Base-by-base conservation (phyloP, 805 yeast genomes). In the Lachancea fermentati region DNA sequence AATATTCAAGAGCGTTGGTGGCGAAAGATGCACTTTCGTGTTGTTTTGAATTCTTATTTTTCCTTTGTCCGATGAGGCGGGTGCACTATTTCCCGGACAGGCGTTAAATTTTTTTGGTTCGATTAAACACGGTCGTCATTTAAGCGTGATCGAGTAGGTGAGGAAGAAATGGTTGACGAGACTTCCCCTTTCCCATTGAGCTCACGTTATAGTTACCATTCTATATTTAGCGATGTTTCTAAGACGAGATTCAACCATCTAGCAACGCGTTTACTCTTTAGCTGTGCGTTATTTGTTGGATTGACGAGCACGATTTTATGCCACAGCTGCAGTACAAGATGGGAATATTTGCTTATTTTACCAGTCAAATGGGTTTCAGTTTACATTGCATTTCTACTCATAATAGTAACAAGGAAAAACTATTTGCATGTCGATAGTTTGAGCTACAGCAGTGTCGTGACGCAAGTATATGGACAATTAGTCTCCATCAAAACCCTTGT, bases 191-290 rank as follows among this genome's bases (percentile, higher is more conserved):
- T 37, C 7, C 44, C 49, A 31, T 36, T 49, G 35, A 50, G 48
- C 25, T 44, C 53, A 6, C 50, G 55, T 32, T 66, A 59, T 39
- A 61, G 57, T 32, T 67, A 66, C 45, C 64, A 66, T 37, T 41
- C 63, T 8, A 58, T 68, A 17, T 68, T 69, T 44, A 62, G 68
- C 16, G 70, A 66, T 43, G 54, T 68, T 4, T 67, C 71, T 42
- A 58, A 65, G 31, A 55, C 66, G 1, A 54, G 73, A 29, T 68
- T 69, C 37, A 65, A 63, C 31, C 67, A 64, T 45, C 52, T 68
- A 19, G 62, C 55, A 17, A 52, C 66, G 1, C 58, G 69, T 25
- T 54, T 67, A 37, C 50, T 67, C 7, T 47, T 58, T 25, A 58
- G 60, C 7, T 39, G 54, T 3, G 47, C 67, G 0, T 45, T 66